Percentiles rank a stretch among this genome's conserved stretches.
phyloP scores from a whole-genome alignment of 116 monocot species.

The Posidonia oceanica region DNA sequence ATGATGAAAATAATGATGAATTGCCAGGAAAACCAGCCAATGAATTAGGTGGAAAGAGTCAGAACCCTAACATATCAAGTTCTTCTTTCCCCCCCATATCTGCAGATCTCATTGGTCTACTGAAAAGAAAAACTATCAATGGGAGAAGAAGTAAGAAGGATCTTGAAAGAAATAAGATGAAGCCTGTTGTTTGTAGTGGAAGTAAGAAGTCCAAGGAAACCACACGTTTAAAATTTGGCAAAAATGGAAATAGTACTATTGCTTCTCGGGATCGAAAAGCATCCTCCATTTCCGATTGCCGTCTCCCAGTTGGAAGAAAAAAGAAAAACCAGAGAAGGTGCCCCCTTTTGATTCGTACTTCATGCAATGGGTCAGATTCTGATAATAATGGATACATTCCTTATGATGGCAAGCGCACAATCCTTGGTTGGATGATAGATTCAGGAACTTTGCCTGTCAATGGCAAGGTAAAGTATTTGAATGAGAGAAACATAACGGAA shows the following conservation, averaged over 20 bases:
- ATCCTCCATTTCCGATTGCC: background rate
- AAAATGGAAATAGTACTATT: too few species aligned
- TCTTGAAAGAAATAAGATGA: too few species aligned
- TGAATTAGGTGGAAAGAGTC: too few species aligned
- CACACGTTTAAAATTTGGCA: too few species aligned
- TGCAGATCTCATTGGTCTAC: too few species aligned
- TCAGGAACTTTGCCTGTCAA: constrained; percentile 38
- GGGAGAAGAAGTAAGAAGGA: too few species aligned
- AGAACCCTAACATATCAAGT: too few species aligned
- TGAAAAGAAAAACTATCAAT: too few species aligned
- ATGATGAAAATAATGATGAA: background rate
- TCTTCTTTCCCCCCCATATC: too few species aligned
- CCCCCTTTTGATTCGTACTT: constrained; percentile 14
- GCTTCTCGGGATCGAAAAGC: background rate
- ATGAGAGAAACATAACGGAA: constrained; percentile 27
- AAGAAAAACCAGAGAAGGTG: constrained; percentile 33
- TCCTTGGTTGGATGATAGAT: constrained; percentile 93
- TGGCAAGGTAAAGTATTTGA: constrained; percentile 83
- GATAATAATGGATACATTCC: constrained; percentile 21
- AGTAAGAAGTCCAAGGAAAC: too few species aligned
- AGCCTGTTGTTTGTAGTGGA: too few species aligned
- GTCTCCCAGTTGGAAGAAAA: background rate
- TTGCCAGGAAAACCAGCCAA: too few species aligned
- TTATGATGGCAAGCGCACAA: constrained; percentile 63
- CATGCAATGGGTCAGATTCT: constrained; percentile 9